Evolutionary conservation across 805 yeast genomes (phyloP).

Genomic region (Candida easanensis): DNA sequence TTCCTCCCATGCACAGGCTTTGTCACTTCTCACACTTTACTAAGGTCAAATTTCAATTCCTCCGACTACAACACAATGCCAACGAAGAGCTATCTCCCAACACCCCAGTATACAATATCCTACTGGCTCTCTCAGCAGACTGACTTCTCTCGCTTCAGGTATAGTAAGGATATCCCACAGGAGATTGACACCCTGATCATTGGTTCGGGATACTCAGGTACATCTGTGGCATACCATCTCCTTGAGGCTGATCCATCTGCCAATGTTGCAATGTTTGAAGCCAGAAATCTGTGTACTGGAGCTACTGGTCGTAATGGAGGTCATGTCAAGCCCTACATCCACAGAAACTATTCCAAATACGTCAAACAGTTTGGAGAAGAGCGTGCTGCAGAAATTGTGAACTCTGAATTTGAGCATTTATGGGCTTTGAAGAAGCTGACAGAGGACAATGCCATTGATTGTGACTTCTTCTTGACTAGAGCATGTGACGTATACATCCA

Average conservation of each 20-base stretch:
- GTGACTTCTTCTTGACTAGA: slow-evolving; percentile 34
- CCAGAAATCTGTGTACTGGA: slow-evolving; percentile 38
- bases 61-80: background rate
- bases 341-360: slow-evolving; percentile 16
- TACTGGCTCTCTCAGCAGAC: slow-evolving; percentile 20
- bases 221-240: slow-evolving; percentile 37
- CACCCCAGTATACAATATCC: slow-evolving; percentile 18
- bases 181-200: slow-evolving; percentile 38
- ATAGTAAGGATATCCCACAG: slow-evolving; percentile 30
- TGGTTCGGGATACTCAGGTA: slow-evolving; percentile 47
- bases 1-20: too few relatives aligned
- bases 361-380: slow-evolving; percentile 12
- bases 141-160: slow-evolving; percentile 16
- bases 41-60: too few relatives aligned
- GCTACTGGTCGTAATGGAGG: slow-evolving; percentile 53
- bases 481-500: slow-evolving; percentile 36
- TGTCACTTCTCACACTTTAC: too few relatives aligned
- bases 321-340: slow-evolving; percentile 38
- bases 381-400: slow-evolving; percentile 35
- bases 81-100: slow-evolving; percentile 12
- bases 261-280: slow-evolving; percentile 37
- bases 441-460: slow-evolving; percentile 34
- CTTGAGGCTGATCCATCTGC: slow-evolving; percentile 27
- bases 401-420: slow-evolving; percentile 37
- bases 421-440: slow-evolving; percentile 32